Base-by-base conservation (phyloP, 2,329 filamentous ascomycete species). In the Elsinoe ampelina region DNA sequence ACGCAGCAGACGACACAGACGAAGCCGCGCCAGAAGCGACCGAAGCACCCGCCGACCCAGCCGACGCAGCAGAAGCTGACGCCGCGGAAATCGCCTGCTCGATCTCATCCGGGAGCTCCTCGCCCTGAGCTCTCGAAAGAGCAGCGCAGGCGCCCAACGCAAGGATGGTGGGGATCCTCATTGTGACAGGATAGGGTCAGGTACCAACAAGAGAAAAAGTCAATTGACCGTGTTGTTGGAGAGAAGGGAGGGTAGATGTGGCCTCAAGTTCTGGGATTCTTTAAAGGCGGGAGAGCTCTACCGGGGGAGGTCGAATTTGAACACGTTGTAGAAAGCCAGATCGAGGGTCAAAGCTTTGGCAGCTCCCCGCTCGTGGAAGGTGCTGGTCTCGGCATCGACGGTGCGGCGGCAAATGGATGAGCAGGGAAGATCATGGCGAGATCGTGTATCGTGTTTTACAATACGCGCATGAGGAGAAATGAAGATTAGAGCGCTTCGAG, bases 141-240 rank as follows among this genome's bases (percentile, higher is more conserved):
- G 88, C 80, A 67, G 80, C 85, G 68, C 86, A 78, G 67, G 83
- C 72, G 63, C 80, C 81, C 64, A 86, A 82, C 64, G 85, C 86
- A 67, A 89, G 81, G 69, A 86, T 82, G 72, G 86, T 78, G 76
- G 87, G 86, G 75, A 95, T 83, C 83, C 86, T 89, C 89, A 95
- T 95, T 70, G 69, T 84, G 79, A 47, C 54, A 30, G 26, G 26
- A 30, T 7, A 30, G 26, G 26, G 26, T 30, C 26, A 30, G 30
- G 54, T 38, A 34, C 48, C 48, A 26, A 38, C 19, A 52, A 15
- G 34, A 15, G 34, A 34, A 34, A 34, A 38, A 20, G 48, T 34
- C 26, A 52, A 52, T 52, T 52, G 48, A 52, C 48, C n/a, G 48
- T 8, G 17, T 34, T 52, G 32, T 34, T 52, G 32, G 15, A 34